A percentile compares a stretch with the other conserved stretches of the same genome.
phyloP scores from a whole-genome alignment of 139 green algal genomes.

The Auxenochlorella pyrenoidosa region DNA sequence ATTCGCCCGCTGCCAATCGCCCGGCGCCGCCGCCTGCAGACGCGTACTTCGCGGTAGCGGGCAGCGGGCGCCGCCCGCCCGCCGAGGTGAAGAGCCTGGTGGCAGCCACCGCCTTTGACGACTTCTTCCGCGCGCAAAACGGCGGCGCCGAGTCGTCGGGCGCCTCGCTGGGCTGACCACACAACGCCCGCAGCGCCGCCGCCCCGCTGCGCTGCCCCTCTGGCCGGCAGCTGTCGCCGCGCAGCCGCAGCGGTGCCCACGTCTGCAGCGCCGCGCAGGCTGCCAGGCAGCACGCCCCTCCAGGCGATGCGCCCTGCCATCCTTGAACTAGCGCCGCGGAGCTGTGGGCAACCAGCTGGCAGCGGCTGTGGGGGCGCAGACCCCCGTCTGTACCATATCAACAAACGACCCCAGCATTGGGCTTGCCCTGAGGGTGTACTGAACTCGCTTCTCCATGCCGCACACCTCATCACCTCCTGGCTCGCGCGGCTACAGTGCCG shows the following conservation, averaged over 20 bases:
- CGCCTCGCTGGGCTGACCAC: conserved; percentile 15
- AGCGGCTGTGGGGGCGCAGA: too few species aligned
- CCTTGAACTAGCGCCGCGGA: neutral
- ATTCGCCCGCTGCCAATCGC: neutral
- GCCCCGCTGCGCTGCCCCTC: neutral
- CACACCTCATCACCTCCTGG: too few species aligned
- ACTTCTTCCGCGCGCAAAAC: conserved; percentile 21
- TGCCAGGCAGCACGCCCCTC: neutral
- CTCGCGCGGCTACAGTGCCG: too few species aligned
- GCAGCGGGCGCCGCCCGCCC: neutral
- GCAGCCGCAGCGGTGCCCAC: too few species aligned
- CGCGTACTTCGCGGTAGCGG: conserved; percentile 3
- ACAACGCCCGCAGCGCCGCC: neutral
- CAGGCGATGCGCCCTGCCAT: neutral
- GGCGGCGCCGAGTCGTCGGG: conserved; percentile 4
- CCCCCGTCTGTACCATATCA: too few species aligned
- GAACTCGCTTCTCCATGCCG: too few species aligned
- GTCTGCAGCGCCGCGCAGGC: too few species aligned
- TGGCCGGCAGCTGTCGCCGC: neutral
- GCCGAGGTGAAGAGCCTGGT: conserved; percentile 33
- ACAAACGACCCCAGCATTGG: too few species aligned
- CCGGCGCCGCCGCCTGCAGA: neutral
- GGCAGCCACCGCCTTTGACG: conserved; percentile 46
- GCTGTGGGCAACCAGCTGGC: too few species aligned
- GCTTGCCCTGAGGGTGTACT: too few species aligned